These are phyloP conservation scores for Cyberlindnera bimundalis DNA, from an alignment of 805 yeast species.

Conservation along the genomic window DNA sequence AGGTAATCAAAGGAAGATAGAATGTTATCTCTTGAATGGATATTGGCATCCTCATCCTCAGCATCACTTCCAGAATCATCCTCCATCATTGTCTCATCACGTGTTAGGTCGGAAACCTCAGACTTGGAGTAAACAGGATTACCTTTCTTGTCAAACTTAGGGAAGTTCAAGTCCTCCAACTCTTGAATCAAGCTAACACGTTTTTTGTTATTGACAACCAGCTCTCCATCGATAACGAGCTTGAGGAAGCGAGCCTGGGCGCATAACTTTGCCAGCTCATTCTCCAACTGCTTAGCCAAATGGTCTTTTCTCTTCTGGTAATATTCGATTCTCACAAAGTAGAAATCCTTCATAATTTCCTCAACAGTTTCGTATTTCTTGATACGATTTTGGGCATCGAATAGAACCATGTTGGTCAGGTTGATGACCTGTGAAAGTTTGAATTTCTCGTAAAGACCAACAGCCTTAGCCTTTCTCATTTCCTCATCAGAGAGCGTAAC, in stretches of 20 bases:
- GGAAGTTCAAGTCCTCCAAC: constrained; percentile 63
- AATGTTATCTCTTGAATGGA: constrained; percentile 46
- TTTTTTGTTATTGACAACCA: constrained; percentile 72
- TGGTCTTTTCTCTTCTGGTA: constrained; percentile 90
- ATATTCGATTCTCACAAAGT: constrained; percentile 78
- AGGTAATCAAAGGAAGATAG: constrained; percentile 78
- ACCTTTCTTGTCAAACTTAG: constrained; percentile 69
- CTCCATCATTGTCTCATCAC: constrained; percentile 36
- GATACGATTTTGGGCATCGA: constrained; percentile 85
- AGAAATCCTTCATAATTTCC: constrained; percentile 82
- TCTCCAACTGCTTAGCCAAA: constrained; percentile 62
- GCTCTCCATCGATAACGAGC: constrained; percentile 74
- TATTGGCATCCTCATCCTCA: constrained; percentile 36
- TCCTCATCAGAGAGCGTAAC: constrained; percentile 73
- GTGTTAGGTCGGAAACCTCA: constrained; percentile 24
- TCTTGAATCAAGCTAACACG: constrained; percentile 60
- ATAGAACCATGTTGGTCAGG: constrained; percentile 90
- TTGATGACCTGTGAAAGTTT: constrained; percentile 66
- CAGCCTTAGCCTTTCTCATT: constrained; percentile 70
- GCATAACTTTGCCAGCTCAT: constrained; percentile 69
- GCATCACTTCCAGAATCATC: constrained; percentile 38
- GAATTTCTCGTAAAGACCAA: constrained; percentile 83
- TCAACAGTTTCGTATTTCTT: constrained; percentile 72
- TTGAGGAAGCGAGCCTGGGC: constrained; percentile 91
- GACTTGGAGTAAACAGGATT: constrained; percentile 50